Percentiles rank a stretch among this genome's conserved stretches.
These are phyloP conservation scores for Starmerella stigmatis DNA, from an alignment of 805 yeast species.

Conservation along the genomic window DNA sequence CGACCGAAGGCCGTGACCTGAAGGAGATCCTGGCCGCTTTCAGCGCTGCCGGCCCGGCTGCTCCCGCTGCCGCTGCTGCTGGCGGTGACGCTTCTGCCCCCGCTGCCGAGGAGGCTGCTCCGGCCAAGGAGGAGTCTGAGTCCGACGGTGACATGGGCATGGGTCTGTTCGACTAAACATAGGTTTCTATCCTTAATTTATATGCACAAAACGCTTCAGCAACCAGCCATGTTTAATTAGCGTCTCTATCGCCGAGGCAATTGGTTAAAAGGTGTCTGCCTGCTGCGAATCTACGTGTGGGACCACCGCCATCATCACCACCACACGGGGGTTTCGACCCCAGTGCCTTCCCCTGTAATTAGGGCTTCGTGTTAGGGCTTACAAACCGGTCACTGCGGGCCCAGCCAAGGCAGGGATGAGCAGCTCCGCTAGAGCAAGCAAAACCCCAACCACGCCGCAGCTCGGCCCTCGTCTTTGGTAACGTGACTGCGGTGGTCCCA, in stretches of 20 bases:
- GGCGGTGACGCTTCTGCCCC: conserved; percentile 54
- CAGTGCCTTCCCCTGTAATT: background rate
- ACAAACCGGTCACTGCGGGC: too few species aligned
- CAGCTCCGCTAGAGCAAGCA: too few species aligned
- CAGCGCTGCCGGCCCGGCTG: conserved; percentile 74
- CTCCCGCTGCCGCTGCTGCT: conserved; percentile 82
- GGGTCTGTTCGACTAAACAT: conserved; percentile 90
- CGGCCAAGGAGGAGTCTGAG: conserved; percentile 49
- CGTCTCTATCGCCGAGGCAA: too few species aligned
- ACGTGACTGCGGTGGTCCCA: background rate
- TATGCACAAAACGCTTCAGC: conserved; percentile 8
- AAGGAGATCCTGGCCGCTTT: conserved; percentile 60
- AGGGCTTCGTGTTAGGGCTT: background rate
- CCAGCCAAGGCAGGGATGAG: too few species aligned
- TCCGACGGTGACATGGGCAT: conserved; percentile 79
- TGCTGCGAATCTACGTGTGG: too few species aligned
- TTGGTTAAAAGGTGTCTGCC: too few species aligned
- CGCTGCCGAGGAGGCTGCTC: conserved; percentile 58
- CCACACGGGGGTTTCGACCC: too few species aligned
- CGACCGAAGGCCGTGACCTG: conserved; percentile 72
- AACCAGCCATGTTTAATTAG: too few species aligned
- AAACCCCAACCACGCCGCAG: background rate
- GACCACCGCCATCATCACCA: too few species aligned
- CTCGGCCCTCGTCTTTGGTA: background rate
- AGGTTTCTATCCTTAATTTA: conserved; percentile 13